A percentile compares a stretch with the other conserved stretches of the same genome.
Conservation (phyloP, 179 eudicot species). For the Beta lomatogona region DNA sequence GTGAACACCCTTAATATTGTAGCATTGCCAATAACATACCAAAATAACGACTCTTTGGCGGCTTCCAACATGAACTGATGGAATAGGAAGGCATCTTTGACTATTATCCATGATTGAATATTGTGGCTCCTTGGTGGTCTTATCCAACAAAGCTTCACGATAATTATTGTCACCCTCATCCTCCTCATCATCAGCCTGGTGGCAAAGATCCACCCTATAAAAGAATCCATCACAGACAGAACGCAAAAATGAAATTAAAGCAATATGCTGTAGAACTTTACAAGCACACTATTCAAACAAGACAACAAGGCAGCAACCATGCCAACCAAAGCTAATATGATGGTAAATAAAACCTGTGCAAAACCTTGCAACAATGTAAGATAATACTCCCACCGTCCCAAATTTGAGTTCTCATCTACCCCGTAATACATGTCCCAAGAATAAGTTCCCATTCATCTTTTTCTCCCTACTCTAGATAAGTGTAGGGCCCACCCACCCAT, state of each 20-base stretch:
- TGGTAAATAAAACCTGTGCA: not conserved
- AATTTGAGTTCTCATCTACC: too few species aligned
- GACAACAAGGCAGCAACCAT: not conserved
- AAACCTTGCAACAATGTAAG: not conserved
- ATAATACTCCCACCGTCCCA: not conserved
- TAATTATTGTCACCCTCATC: slow-evolving; percentile 74
- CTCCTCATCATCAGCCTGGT: slow-evolving; percentile 86
- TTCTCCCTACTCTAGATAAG: too few species aligned
- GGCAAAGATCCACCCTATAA: slow-evolving; percentile 93
- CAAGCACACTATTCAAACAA: not conserved
- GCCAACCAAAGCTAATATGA: not conserved
- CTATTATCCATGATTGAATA: slow-evolving; percentile 33
- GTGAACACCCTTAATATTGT: not conserved
- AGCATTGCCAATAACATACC: slow-evolving; percentile 43
- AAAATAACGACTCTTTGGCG: slow-evolving; percentile 81
- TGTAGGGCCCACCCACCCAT: too few species aligned
- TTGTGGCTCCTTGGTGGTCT: slow-evolving; percentile 40
- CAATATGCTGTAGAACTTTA: slow-evolving; percentile 3
- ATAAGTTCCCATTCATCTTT: too few species aligned
- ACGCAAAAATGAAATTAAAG: slow-evolving; percentile 7
- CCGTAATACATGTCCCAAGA: too few species aligned
- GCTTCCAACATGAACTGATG: slow-evolving; percentile 65
- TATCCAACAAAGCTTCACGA: slow-evolving; percentile 62
- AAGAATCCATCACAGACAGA: slow-evolving; percentile 30
- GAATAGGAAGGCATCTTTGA: slow-evolving; percentile 63